Conservation (phyloP, 2,329 filamentous ascomycete species). For the Geosmithia morbida region DNA sequence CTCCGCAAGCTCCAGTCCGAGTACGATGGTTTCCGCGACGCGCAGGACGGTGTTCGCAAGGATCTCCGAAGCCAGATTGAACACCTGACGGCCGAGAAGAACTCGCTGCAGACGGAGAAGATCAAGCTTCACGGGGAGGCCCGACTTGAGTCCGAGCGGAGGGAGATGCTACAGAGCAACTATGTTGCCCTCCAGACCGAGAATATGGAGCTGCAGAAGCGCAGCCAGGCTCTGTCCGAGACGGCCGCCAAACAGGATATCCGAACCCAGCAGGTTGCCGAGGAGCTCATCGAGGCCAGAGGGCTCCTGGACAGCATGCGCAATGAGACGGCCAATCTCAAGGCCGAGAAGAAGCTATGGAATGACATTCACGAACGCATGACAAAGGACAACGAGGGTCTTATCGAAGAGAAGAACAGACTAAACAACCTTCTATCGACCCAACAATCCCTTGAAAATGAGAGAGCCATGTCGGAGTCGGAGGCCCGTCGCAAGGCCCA, state of each 20-base stretch:
- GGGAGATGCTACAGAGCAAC: slow-evolving; percentile 81
- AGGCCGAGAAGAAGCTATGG: slow-evolving; percentile 89
- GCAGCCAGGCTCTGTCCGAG: slow-evolving; percentile 63
- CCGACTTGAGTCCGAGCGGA: slow-evolving; percentile 67
- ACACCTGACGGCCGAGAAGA: slow-evolving; percentile 68
- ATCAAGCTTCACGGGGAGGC: slow-evolving; percentile 70
- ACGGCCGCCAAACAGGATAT: slow-evolving; percentile 81
- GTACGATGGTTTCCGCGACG: slow-evolving; percentile 80
- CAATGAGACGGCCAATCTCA: slow-evolving; percentile 82
- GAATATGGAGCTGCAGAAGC: slow-evolving; percentile 75
- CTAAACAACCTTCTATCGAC: slow-evolving; percentile 73
- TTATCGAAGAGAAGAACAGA: slow-evolving; percentile 72
- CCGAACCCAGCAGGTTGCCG: slow-evolving; percentile 77
- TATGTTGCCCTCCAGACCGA: slow-evolving; percentile 72
- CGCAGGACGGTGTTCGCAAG: slow-evolving; percentile 66
- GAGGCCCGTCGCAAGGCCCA: slow-evolving; percentile 74
- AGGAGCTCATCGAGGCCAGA: slow-evolving; percentile 80
- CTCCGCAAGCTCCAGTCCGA: slow-evolving; percentile 80
- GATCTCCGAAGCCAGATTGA: slow-evolving; percentile 78
- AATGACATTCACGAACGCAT: slow-evolving; percentile 85
- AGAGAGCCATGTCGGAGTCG: slow-evolving; percentile 72
- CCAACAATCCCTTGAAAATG: slow-evolving; percentile 80
- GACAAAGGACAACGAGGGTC: slow-evolving; percentile 71
- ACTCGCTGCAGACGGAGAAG: slow-evolving; percentile 66
- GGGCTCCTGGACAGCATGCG: slow-evolving; percentile 74